phyloP scores from a whole-genome alignment of 1,139 yeast genomes.

The Blastobotrys illinoisensis region DNA sequence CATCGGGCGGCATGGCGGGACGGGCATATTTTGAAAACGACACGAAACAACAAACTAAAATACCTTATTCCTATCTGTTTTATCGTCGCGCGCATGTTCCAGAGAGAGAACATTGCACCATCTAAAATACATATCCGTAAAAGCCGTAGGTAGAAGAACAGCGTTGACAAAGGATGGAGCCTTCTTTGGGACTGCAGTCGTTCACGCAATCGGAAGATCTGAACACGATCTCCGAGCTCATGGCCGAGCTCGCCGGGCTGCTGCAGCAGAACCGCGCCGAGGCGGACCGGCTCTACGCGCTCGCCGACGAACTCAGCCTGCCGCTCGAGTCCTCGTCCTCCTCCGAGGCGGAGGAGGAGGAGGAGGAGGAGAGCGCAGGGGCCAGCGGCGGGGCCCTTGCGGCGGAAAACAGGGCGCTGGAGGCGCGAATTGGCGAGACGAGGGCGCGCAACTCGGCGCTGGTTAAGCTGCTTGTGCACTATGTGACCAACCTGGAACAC shows the following conservation, averaged over 20 bases:
- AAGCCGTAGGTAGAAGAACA: background rate
- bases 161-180: background rate
- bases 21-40: too few relatives aligned
- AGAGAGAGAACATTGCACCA: background rate
- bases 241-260: constrained; percentile 24
- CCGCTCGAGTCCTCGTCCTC: background rate
- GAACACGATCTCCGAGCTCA: constrained; percentile 23
- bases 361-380: background rate
- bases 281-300: constrained; percentile 26
- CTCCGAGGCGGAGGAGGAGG: constrained; percentile 3
- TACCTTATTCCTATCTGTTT: too few relatives aligned
- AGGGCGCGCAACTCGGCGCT: constrained; percentile 17
- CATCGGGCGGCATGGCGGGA: too few relatives aligned
- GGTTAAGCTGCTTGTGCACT: constrained; percentile 18
- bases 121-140: background rate
- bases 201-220: constrained; percentile 27
- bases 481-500: constrained; percentile 20
- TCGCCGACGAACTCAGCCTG: constrained; percentile 11
- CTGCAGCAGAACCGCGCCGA: constrained; percentile 25
- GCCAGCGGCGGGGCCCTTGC: background rate
- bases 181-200: constrained; percentile 3
- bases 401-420: constrained; percentile 16
- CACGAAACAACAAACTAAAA: too few relatives aligned
- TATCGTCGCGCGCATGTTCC: too few relatives aligned
- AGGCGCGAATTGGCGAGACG: constrained; percentile 16